phyloP scores from a whole-genome alignment of 352 stramenopile genomes.

The Phytophthora lateralis region DNA sequence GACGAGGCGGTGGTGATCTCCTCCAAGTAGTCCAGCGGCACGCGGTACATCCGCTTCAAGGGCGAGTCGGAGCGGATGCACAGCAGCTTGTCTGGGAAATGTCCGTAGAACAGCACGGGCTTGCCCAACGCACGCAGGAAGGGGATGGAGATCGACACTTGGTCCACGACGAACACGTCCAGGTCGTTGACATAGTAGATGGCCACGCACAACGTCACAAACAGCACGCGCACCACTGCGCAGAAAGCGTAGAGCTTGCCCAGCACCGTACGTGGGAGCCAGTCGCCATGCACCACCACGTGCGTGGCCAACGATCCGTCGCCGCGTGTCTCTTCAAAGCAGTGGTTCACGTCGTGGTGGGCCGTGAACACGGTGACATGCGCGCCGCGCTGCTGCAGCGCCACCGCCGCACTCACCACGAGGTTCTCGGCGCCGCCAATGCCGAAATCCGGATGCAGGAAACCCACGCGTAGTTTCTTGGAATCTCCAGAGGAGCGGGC shows the following conservation, averaged over 20 bases:
- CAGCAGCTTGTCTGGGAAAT: constrained; percentile 98
- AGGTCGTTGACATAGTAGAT: constrained; percentile 49
- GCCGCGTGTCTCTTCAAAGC: constrained; percentile 93
- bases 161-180: constrained; percentile 83
- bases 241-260: constrained; percentile 93
- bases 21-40: constrained; percentile 93
- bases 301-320: constrained; percentile 74
- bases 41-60: constrained; percentile 91
- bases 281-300: constrained; percentile 93
- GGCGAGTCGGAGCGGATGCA: constrained; percentile 57
- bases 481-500: constrained; percentile 6
- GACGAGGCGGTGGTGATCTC: constrained; percentile 92
- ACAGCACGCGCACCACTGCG: constrained; percentile 93
- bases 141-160: constrained; percentile 81
- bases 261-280: constrained; percentile 91
- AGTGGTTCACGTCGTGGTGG: constrained; percentile 94
- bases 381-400: constrained; percentile 81
- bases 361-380: constrained; percentile 95
- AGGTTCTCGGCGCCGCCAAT: constrained; percentile 97
- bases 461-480: constrained; percentile 80
- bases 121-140: constrained; percentile 75
- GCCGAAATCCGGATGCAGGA: constrained; percentile 98
- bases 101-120: constrained; percentile 98
- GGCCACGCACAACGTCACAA: constrained; percentile 80
- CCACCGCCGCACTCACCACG: constrained; percentile 91